Conservation (phyloP, 2,329 filamentous ascomycete species). For the Fusarium proliferatum region DNA sequence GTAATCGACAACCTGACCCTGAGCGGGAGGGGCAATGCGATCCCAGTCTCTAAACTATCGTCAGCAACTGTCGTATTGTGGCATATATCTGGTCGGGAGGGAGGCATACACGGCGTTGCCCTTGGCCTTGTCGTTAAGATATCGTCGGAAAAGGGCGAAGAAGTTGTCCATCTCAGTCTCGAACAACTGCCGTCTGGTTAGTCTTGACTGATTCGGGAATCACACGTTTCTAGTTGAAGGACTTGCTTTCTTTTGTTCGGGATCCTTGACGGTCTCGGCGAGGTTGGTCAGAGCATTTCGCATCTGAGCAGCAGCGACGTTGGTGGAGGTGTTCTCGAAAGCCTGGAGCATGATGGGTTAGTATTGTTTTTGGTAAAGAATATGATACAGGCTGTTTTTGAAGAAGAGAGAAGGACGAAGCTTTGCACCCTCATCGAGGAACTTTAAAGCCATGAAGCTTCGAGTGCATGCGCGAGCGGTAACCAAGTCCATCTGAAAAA, state of each 20-base stretch:
- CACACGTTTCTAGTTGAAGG: not conserved
- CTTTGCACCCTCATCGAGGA: not conserved
- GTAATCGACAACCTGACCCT: slow-evolving; percentile 95
- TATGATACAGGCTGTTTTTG: not conserved
- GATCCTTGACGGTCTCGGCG: slow-evolving; percentile 87
- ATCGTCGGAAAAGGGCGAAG: slow-evolving; percentile 97
- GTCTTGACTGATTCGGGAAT: not conserved
- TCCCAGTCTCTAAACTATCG: slow-evolving; percentile 82
- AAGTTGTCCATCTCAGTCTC: slow-evolving; percentile 99
- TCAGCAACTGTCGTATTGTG: slow-evolving; percentile 33
- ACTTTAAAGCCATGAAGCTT: not conserved
- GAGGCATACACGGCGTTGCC: slow-evolving; percentile 81
- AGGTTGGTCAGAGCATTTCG: slow-evolving; percentile 96
- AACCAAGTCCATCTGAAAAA: not conserved
- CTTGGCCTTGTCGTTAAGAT: slow-evolving; percentile 99
- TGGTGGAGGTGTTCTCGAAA: slow-evolving; percentile 99
- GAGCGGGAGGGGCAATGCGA: slow-evolving; percentile 92
- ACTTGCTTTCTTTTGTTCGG: slow-evolving; percentile 82
- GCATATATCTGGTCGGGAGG: not conserved
- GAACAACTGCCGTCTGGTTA: slow-evolving; percentile 72
- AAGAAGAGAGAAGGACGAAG: not conserved
- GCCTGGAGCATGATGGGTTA: slow-evolving; percentile 68
- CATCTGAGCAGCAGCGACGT: slow-evolving; percentile 98
- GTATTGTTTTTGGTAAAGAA: slow-evolving; percentile 11
- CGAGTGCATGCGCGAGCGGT: slow-evolving; percentile 2